Base-by-base conservation (phyloP, 2,329 filamentous ascomycete genomes). In the Arthrobotrys musiformis region DNA sequence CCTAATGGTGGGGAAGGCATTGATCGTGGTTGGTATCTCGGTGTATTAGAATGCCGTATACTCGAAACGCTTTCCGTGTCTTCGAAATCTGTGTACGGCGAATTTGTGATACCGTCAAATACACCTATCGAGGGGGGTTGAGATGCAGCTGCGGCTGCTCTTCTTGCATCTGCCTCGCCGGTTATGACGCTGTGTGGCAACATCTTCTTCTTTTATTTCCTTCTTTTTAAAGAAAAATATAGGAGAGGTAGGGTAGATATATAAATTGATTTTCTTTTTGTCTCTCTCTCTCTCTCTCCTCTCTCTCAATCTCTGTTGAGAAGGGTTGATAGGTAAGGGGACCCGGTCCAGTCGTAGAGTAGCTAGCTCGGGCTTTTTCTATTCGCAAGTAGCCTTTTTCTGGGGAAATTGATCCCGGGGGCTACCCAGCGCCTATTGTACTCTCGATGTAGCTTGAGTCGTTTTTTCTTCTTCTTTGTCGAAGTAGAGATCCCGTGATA, bases 141-240 rank as follows among this genome's bases (percentile, higher is more conserved):
- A 40, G 73, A 70, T 22, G 58, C 72, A 37, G 46, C 48, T 13
- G 24, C 22, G n/a, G 33, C 42, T n/a, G 54, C 35, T 77, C 73
- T 62, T 64, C 73, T 70, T 66, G 66, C 66, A n/a, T 77, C 73
- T 64, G 60, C 73, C 50, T 77, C 73, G 52, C 73, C 66, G 19
- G 73, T 66, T 70, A 77, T 67, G 30, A 70, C 66, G 50, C 60
- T 70, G 33, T 70, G 37, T 24, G 73, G 73, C 22, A 77, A 56
- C 73, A 77, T 77, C 42, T 22, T 48, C 22, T 48, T n/a, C n/a
- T n/a, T n/a, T n/a, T n/a, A n/a, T n/a, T n/a, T n/a, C n/a, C 4
- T 42, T 42, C 15, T 33, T 24, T 9, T n/a, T 6, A 19, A 15
- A 9, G 13, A 26, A 35, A 35, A 24, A 19, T 44, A 44, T 52